Evolutionary conservation across 1,284 basidiomycete species (phyloP).

Genomic region (Tilletia setariae): DNA sequence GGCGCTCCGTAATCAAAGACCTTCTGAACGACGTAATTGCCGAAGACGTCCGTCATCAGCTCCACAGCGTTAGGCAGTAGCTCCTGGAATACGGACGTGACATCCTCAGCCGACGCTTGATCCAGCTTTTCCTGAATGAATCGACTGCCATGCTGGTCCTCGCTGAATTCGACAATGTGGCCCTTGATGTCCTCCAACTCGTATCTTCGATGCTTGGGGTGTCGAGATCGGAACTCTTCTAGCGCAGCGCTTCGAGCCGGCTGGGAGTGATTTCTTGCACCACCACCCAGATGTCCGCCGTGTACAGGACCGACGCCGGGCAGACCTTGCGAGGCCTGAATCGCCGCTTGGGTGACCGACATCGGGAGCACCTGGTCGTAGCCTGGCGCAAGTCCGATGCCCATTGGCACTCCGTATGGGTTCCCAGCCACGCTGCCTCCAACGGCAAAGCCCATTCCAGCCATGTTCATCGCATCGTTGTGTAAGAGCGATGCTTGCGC

Average conservation of each 20-base stretch:
- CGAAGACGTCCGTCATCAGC: constrained; percentile 90
- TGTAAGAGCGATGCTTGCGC: constrained; percentile 10
- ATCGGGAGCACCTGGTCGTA: background rate
- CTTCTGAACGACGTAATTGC: constrained; percentile 93
- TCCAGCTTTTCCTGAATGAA: constrained; percentile 54
- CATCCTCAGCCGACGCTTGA: constrained; percentile 66
- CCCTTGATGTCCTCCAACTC: constrained; percentile 74
- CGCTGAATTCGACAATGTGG: constrained; percentile 84
- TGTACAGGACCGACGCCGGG: background rate
- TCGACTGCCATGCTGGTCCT: constrained; percentile 77
- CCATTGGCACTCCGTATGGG: background rate
- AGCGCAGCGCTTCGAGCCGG: constrained; percentile 27
- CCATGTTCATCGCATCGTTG: constrained; percentile 3
- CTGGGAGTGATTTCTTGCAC: background rate
- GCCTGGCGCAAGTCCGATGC: background rate
- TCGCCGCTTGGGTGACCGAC: background rate
- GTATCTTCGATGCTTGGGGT: constrained; percentile 30
- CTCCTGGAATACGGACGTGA: constrained; percentile 74
- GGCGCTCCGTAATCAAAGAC: constrained; percentile 84
- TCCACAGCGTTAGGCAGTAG: constrained; percentile 76
- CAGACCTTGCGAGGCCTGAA: background rate
- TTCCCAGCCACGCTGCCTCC: background rate
- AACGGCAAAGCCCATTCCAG: background rate
- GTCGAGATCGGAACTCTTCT: constrained; percentile 42
- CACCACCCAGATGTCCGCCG: background rate